Conservation (phyloP, 345 rosid species). For the Jatropha curcas region DNA sequence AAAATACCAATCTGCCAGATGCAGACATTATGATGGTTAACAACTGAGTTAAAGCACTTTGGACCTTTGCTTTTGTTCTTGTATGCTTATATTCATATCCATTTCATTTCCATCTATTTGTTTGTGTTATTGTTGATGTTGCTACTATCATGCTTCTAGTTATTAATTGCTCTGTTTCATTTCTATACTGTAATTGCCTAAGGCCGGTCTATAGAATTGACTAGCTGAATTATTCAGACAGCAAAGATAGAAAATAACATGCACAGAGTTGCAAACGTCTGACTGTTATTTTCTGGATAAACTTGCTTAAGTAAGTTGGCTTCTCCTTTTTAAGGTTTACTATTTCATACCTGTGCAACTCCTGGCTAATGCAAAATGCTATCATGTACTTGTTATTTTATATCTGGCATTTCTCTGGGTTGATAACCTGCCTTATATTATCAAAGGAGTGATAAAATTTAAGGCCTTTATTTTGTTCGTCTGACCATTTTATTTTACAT, state of each 20-base stretch:
- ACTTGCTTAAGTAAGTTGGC: background rate
- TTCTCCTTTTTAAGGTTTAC: background rate
- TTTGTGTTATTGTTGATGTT: too few species aligned
- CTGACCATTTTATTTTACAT: background rate
- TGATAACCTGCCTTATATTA: background rate
- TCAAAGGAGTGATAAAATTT: background rate
- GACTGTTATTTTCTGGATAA: background rate
- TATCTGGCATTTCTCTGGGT: background rate
- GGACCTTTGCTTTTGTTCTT: background rate
- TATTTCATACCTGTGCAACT: background rate
- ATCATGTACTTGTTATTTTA: background rate
- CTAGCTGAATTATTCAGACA: background rate
- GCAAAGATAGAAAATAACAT: background rate
- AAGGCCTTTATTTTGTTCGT: background rate
- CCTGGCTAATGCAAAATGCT: background rate
- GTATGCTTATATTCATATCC: background rate
- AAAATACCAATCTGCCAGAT: background rate
- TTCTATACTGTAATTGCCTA: background rate
- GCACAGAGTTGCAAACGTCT: background rate
- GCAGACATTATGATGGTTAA: background rate
- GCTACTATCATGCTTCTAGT: background rate
- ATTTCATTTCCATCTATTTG: background rate
- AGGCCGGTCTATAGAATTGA: background rate
- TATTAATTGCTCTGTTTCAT: background rate
- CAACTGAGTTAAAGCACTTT: background rate